phyloP scores from a whole-genome alignment of 2,329 filamentous ascomycete genomes.

The Cladosporium oxysporum region DNA sequence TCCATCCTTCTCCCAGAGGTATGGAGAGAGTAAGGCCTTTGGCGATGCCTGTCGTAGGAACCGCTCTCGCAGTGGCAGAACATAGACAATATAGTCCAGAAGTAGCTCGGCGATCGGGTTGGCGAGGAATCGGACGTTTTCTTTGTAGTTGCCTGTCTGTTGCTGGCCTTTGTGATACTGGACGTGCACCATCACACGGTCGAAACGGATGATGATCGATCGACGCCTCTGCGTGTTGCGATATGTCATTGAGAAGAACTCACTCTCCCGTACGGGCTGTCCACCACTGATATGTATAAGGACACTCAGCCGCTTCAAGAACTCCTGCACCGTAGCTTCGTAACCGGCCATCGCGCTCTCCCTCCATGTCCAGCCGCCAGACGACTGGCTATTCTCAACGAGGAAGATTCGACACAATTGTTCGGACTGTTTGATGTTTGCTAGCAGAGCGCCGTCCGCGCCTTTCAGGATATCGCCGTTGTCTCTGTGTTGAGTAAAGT shows the following conservation, averaged over 20 bases:
- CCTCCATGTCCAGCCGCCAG: not conserved
- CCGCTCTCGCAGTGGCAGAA: slow-evolving; percentile 21
- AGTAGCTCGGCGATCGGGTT: slow-evolving; percentile 21
- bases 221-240: too few relatives aligned
- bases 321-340: slow-evolving; percentile 21
- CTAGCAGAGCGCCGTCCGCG: not conserved
- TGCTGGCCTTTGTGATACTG: slow-evolving; percentile 22
- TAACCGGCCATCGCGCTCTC: slow-evolving; percentile 17
- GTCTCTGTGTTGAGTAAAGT: slow-evolving; percentile 20
- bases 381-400: not conserved
- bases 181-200: too few relatives aligned
- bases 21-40: slow-evolving; percentile 20
- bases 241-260: too few relatives aligned
- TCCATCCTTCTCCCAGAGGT: slow-evolving; percentile 23
- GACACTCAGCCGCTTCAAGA: slow-evolving; percentile 21
- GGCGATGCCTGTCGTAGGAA: slow-evolving; percentile 21
- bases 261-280: too few relatives aligned
- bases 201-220: too few relatives aligned
- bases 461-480: not conserved
- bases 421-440: slow-evolving; percentile 3
- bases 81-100: slow-evolving; percentile 23
- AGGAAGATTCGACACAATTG: slow-evolving; percentile 6
- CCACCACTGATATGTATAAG: too few relatives aligned
- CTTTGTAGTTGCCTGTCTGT: slow-evolving; percentile 20
- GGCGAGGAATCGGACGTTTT: slow-evolving; percentile 24